Conservation (phyloP, 2,329 filamentous ascomycete species). For the Sarocladium brachiariae region DNA sequence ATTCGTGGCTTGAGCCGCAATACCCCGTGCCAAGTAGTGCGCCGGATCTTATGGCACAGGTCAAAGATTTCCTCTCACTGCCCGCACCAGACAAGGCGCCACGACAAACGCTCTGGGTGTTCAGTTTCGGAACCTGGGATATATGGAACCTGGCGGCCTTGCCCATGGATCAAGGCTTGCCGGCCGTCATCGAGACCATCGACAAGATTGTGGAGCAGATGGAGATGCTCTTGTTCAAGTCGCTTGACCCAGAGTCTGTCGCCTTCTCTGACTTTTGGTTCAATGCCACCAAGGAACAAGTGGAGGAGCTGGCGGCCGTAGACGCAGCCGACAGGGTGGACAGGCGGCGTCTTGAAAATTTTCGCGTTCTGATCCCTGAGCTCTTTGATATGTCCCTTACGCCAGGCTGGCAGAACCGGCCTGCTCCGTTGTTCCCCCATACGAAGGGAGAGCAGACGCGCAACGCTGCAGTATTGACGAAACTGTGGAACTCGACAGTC, state of each 20-base stretch:
- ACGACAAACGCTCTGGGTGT: constrained; percentile 45
- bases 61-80: constrained; percentile 37
- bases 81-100: constrained; percentile 26
- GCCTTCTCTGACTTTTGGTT: constrained; percentile 39
- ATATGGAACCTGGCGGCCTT: constrained; percentile 44
- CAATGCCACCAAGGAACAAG: constrained; percentile 20
- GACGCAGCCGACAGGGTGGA: constrained; percentile 18
- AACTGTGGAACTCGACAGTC: constrained; percentile 41
- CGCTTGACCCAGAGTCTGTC: constrained; percentile 33
- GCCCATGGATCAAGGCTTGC: constrained; percentile 31
- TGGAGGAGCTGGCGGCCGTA: constrained; percentile 20
- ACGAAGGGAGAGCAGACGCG: constrained; percentile 44
- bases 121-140: constrained; percentile 49
- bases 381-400: constrained; percentile 47
- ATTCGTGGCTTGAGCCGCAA: constrained; percentile 33
- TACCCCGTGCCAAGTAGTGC: constrained; percentile 33
- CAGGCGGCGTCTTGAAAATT: constrained; percentile 30
- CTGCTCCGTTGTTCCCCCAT: constrained; percentile 36
- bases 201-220: constrained; percentile 36
- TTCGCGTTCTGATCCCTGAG: constrained; percentile 44
- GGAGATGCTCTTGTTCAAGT: constrained; percentile 38
- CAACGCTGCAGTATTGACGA: constrained; percentile 44
- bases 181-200: constrained; percentile 29
- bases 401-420: constrained; percentile 45
- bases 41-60: constrained; percentile 37